phyloP scores from a whole-genome alignment of 805 yeast species.

The Spencermartinsiella europaea region DNA sequence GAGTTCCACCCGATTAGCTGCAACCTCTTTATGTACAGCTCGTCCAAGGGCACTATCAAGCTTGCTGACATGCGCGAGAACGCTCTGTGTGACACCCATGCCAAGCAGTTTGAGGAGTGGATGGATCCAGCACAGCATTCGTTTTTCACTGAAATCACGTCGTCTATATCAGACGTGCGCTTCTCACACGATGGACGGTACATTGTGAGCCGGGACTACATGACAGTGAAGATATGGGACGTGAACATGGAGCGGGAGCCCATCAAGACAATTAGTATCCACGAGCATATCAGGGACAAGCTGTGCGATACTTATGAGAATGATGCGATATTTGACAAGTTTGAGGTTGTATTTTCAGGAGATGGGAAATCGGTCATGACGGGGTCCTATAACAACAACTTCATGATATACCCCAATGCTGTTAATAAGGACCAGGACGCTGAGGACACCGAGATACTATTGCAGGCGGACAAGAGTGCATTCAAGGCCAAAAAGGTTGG shows the following conservation, averaged over 20 bases:
- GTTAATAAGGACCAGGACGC: constrained; percentile 23
- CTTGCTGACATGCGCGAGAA: constrained; percentile 94
- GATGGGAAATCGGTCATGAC: constrained; percentile 91
- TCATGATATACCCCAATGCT: constrained; percentile 92
- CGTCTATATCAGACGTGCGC: constrained; percentile 88
- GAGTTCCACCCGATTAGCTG: constrained; percentile 93
- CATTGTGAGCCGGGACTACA: constrained; percentile 93
- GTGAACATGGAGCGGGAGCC: constrained; percentile 95
- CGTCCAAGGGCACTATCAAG: constrained; percentile 92
- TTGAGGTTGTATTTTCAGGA: constrained; percentile 92
- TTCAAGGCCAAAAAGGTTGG: constrained; percentile 73
- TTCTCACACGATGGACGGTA: constrained; percentile 89
- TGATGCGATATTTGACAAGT: constrained; percentile 97
- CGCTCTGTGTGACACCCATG: constrained; percentile 87
- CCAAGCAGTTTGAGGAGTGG: constrained; percentile 80
- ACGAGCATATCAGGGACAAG: constrained; percentile 88
- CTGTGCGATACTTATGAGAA: constrained; percentile 97
- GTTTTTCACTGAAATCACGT: constrained; percentile 95
- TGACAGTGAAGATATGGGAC: constrained; percentile 98
- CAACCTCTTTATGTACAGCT: constrained; percentile 90
- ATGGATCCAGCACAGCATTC: constrained; percentile 89
- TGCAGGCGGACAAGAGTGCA: constrained; percentile 97
- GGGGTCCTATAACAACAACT: constrained; percentile 94
- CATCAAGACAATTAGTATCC: constrained; percentile 87
- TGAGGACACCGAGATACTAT: constrained; percentile 60